A percentile compares a stretch with the other conserved stretches of the same genome.
These are phyloP conservation scores for Xerocomus brunneocitrinus DNA, from an alignment of 768 basidiomycete species.

Conservation along the genomic window DNA sequence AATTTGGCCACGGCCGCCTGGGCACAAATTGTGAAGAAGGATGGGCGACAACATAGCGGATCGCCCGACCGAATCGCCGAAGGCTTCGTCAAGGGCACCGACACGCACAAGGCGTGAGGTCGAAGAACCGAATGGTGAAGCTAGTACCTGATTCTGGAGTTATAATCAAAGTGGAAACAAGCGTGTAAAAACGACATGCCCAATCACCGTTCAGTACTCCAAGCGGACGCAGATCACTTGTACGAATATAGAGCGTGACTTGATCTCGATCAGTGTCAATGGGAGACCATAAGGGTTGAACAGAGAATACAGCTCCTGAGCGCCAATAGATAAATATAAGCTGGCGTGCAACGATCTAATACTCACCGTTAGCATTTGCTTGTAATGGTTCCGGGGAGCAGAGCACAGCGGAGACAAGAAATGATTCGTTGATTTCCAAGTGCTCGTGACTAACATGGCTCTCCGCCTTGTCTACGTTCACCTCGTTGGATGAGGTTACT, in stretches of 20 bases:
- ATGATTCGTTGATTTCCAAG: conserved; percentile 70
- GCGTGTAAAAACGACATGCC: conserved; percentile 40
- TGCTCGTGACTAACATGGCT: conserved; percentile 30
- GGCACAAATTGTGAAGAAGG: conserved; percentile 51
- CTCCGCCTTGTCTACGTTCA: conserved; percentile 6
- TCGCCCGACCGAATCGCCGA: conserved; percentile 36
- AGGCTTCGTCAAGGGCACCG: conserved; percentile 45
- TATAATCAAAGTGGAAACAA: background rate
- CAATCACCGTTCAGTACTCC: conserved; percentile 75
- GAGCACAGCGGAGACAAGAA: conserved; percentile 54
- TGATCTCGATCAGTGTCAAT: conserved; percentile 42
- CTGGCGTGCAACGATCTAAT: background rate
- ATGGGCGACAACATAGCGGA: conserved; percentile 37
- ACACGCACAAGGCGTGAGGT: conserved; percentile 54
- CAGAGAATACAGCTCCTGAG: conserved; percentile 22
- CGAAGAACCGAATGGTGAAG: conserved; percentile 32
- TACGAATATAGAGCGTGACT: conserved; percentile 55
- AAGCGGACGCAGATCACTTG: conserved; percentile 58
- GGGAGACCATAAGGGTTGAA: conserved; percentile 31
- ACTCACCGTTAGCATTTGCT: conserved; percentile 8
- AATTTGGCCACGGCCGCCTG: conserved; percentile 28
- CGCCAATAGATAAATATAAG: background rate
- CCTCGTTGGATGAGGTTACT: conserved; percentile 34
- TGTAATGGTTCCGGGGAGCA: conserved; percentile 14
- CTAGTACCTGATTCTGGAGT: conserved; percentile 44